phyloP scores from a whole-genome alignment of 2,329 filamentous ascomycete genomes.

The Pochonia chlamydosporia region DNA sequence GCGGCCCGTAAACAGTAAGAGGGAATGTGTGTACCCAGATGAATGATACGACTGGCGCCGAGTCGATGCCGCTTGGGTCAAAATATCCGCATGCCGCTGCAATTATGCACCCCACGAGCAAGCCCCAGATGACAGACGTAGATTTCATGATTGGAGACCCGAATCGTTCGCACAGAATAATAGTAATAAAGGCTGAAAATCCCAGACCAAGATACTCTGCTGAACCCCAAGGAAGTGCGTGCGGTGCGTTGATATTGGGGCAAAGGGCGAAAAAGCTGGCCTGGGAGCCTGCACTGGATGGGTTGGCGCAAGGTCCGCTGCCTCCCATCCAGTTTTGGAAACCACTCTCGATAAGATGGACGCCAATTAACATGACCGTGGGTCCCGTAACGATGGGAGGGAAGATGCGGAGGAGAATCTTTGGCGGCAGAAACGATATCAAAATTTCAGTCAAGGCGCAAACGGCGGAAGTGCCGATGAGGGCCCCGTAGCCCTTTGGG shows the following conservation, averaged over 20 bases:
- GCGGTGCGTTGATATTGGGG: conserved; percentile 61
- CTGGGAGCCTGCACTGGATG: conserved; percentile 35
- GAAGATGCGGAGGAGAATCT: conserved; percentile 64
- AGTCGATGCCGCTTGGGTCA: conserved; percentile 63
- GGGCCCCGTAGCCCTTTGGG: conserved; percentile 65
- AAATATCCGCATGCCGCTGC: conserved; percentile 76
- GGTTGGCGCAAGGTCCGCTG: conserved; percentile 49
- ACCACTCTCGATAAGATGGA: conserved; percentile 64
- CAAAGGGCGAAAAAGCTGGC: conserved; percentile 53
- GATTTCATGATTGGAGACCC: conserved; percentile 82
- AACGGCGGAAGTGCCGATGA: conserved; percentile 63
- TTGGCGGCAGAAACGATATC: conserved; percentile 69
- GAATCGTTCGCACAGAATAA: conserved; percentile 75
- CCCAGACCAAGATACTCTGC: conserved; percentile 74
- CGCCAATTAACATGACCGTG: conserved; percentile 65
- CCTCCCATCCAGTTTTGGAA: conserved; percentile 78
- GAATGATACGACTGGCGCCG: conserved; percentile 66
- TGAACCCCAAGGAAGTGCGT: conserved; percentile 70
- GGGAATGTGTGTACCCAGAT: conserved; percentile 76
- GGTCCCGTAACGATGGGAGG: conserved; percentile 74
- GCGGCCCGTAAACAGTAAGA: conserved; percentile 63
- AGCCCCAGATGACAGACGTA: conserved; percentile 67
- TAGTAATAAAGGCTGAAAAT: conserved; percentile 73
- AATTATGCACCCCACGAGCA: conserved; percentile 72
- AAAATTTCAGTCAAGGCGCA: conserved; percentile 65